These are phyloP conservation scores for Cladosporium cucumerinum DNA, from an alignment of 2,329 filamentous ascomycete genomes.

Conservation along the genomic window DNA sequence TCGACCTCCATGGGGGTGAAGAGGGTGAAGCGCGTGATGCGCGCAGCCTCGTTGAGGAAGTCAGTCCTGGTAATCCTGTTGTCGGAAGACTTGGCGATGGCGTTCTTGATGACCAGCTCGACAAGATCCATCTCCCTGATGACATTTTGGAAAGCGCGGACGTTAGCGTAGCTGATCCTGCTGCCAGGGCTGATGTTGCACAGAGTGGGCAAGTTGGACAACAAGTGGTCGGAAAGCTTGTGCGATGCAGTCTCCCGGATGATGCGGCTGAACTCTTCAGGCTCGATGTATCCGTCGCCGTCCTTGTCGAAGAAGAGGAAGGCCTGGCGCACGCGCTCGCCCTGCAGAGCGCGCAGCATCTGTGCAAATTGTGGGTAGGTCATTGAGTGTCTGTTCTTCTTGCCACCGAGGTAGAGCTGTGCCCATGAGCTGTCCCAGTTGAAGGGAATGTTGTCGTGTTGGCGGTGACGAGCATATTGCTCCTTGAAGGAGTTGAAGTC, in stretches of 20 bases:
- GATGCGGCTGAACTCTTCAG: conserved; percentile 94
- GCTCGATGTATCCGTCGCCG: conserved; percentile 90
- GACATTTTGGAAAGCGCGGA: conserved; percentile 96
- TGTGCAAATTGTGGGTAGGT: conserved; percentile 97
- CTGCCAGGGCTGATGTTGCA: conserved; percentile 90
- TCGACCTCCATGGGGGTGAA: conserved; percentile 99
- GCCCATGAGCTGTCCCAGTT: conserved; percentile 98
- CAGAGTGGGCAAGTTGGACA: conserved; percentile 84
- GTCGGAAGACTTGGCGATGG: conserved; percentile 76
- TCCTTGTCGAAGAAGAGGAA: conserved; percentile 91
- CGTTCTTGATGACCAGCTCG: conserved; percentile 86
- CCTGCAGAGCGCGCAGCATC: conserved; percentile 94
- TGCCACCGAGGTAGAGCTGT: conserved; percentile 84
- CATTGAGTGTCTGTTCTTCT: conserved; percentile 82
- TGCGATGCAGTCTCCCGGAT: conserved; percentile 89
- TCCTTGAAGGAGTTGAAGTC: conserved; percentile 86
- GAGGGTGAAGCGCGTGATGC: conserved; percentile 86
- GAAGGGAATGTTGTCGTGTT: conserved; percentile 80
- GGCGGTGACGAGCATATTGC: conserved; percentile 84
- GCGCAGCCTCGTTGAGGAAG: conserved; percentile 90
- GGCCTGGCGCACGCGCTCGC: conserved; percentile 91
- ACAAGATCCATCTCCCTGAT: conserved; percentile 97
- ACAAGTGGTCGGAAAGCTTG: conserved; percentile 94
- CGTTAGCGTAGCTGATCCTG: conserved; percentile 97
- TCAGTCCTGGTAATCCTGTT: conserved; percentile 92